Evolutionary conservation across 352 stramenopile genomes (phyloP).

Genomic region (Phytophthora citricola): DNA sequence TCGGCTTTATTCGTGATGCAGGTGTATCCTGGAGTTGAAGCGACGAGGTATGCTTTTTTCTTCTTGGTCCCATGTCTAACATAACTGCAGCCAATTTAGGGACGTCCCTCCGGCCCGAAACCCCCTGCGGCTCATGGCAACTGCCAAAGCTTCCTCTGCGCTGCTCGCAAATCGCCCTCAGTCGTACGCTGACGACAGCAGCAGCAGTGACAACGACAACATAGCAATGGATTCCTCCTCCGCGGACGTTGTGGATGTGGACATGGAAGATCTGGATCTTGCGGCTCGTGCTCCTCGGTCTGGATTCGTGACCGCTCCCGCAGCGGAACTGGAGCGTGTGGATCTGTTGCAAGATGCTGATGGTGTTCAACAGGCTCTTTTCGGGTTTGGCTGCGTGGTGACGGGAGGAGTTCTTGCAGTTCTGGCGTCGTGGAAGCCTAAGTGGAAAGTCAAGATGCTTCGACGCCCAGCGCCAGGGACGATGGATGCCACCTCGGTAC

Average conservation of each 20-base stretch:
- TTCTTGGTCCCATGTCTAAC: constrained; percentile 4
- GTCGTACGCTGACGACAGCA: constrained; percentile 18
- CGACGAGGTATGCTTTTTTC: constrained; percentile 2
- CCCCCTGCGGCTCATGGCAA: constrained; percentile 19
- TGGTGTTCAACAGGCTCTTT: constrained; percentile 46
- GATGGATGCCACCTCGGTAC: constrained; percentile 60
- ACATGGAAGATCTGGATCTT: constrained; percentile 38
- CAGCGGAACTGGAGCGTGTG: constrained; percentile 49
- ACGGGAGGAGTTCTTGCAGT: constrained; percentile 52
- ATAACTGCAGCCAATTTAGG: constrained; percentile 33
- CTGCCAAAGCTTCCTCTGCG: constrained; percentile 24
- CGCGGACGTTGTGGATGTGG: constrained; percentile 21
- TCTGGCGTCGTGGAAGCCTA: constrained; percentile 60
- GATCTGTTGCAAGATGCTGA: constrained; percentile 42
- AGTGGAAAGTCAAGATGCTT: constrained; percentile 63
- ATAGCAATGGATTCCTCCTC: constrained; percentile 9
- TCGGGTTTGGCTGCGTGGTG: constrained; percentile 45
- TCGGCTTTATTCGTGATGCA: constrained; percentile 12
- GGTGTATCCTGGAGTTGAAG: constrained; percentile 3
- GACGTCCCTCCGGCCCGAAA: constrained; percentile 27
- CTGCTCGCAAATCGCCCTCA: constrained; percentile 21
- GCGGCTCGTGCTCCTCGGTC: constrained; percentile 25
- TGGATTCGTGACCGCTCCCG: constrained; percentile 45
- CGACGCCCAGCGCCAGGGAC: constrained; percentile 45
- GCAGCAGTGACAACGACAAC: constrained; percentile 21